Evolutionary conservation across 2,329 filamentous ascomycete species (phyloP).

Genomic region (Aspergillus uvarum): DNA sequence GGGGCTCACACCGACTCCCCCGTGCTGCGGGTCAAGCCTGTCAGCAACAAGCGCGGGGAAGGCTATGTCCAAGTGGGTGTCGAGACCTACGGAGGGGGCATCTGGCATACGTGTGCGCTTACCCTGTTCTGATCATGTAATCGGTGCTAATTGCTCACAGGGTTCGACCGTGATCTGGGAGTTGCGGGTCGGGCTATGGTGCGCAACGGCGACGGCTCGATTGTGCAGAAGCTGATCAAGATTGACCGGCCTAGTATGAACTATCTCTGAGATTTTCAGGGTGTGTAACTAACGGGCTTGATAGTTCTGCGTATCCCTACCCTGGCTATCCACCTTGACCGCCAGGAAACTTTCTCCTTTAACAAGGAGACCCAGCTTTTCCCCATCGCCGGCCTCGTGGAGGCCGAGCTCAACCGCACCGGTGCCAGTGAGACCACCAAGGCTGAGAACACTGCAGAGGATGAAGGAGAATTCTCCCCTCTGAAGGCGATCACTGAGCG

Average conservation of each 20-base stretch:
- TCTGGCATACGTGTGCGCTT: slow-evolving; percentile 81
- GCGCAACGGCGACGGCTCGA: slow-evolving; percentile 67
- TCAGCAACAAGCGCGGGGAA: slow-evolving; percentile 81
- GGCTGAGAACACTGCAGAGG: slow-evolving; percentile 22
- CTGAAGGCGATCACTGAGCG: slow-evolving; percentile 75
- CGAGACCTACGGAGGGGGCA: slow-evolving; percentile 92
- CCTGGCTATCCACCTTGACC: slow-evolving; percentile 89
- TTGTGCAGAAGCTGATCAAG: slow-evolving; percentile 83
- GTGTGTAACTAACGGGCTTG: slow-evolving; percentile 6
- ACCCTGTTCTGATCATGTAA: background rate
- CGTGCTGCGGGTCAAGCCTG: slow-evolving; percentile 86
- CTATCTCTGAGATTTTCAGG: background rate
- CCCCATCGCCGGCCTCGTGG: slow-evolving; percentile 83
- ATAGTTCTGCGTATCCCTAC: slow-evolving; percentile 82
- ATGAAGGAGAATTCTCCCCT: slow-evolving; percentile 65
- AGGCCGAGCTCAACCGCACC: slow-evolving; percentile 81
- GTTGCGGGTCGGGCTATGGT: slow-evolving; percentile 88
- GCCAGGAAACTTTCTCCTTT: slow-evolving; percentile 80
- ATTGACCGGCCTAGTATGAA: slow-evolving; percentile 72
- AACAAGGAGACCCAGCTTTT: slow-evolving; percentile 98
- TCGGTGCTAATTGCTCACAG: slow-evolving; percentile 28
- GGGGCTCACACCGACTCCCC: slow-evolving; percentile 96
- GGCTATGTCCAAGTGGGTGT: slow-evolving; percentile 94
- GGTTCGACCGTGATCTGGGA: slow-evolving; percentile 93
- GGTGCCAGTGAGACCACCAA: slow-evolving; percentile 46